Evolutionary conservation across 2,329 filamentous ascomycete species (phyloP).

Genomic region (Escovopsis weberi): DNA sequence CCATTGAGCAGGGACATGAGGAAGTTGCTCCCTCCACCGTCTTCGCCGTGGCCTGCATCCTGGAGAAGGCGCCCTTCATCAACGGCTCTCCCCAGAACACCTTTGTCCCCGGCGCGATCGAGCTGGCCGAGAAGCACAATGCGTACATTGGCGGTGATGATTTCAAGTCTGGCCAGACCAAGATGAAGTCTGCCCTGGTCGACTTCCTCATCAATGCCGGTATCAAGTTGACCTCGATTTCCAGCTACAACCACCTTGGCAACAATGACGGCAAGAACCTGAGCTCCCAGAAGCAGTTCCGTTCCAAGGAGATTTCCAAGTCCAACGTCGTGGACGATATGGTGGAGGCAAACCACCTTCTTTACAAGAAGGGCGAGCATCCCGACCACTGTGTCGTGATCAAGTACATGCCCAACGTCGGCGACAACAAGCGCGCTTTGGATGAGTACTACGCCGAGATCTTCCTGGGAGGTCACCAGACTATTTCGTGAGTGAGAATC

Average conservation of each 20-base stretch:
- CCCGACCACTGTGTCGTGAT: constrained; percentile 98
- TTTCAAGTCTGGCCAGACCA: constrained; percentile 99
- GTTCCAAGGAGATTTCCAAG: constrained; percentile 99
- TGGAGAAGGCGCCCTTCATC: constrained; percentile 88
- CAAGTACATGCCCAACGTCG: constrained; percentile 99
- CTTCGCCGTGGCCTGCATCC: constrained; percentile 87
- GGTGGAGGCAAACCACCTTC: constrained; percentile 85
- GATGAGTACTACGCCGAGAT: constrained; percentile 99
- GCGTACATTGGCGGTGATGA: constrained; percentile 96
- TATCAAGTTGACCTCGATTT: constrained; percentile 97
- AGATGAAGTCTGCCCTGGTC: constrained; percentile 99
- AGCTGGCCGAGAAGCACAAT: constrained; percentile 73
- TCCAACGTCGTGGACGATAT: constrained; percentile 99
- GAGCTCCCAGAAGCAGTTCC: constrained; percentile 95
- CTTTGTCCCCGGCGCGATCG: constrained; percentile 83
- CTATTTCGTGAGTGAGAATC: constrained; percentile 52
- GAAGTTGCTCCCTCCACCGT: constrained; percentile 93
- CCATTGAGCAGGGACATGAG: constrained; percentile 74
- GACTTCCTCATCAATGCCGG: constrained; percentile 98
- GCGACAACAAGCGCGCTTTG: constrained; percentile 95
- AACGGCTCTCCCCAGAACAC: constrained; percentile 99
- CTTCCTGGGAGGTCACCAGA: constrained; percentile 97
- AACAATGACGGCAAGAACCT: constrained; percentile 99
- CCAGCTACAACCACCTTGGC: constrained; percentile 97
- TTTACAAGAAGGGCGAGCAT: constrained; percentile 87